Evolutionary conservation across 257 asterid species (phyloP), one percentile per base, ranked within the genome.

Genomic region (Cruciata laevipes): DNA sequence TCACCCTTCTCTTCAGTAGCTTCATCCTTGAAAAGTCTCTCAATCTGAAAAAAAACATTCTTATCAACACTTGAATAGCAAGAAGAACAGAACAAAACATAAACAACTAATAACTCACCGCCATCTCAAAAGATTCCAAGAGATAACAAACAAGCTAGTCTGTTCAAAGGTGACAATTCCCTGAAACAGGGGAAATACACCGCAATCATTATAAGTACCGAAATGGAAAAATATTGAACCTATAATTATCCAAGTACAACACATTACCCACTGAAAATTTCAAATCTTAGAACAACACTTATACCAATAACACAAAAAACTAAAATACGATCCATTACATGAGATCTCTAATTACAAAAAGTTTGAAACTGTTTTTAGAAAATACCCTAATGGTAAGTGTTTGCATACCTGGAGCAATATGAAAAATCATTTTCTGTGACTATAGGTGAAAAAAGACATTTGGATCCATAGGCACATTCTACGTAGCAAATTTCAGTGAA

Each of bases 1-100:
- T 90, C 97, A 25, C 97, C 96, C 95, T 90, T 90, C 71, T 90
- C 97, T 75, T 90, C 97, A 9, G 88, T 90, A 38, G 97, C 96
- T 78, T 90, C 97, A 88, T 90, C 89, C 76, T 90, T 90, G 25
- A 90, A 74, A 69, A 90, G 87, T 24, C 25, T 88, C 16, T 83
- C 96, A 56, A 74, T 79, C 97, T 86, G 57, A 52, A 32, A 55
- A 32, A 56, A 57, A 56, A 23, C 7, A 16, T 27, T 13, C 3
- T 40, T 16, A 11, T 25, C 10, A 53, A 58, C 18, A 57, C 56
- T 55, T 64, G 2, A n/a, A 6, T 14, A 56, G 40, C 8, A 31
- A 16, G 17, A 65, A 30, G 33, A 6, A 10, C 6, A 2, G 27
- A 33, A 23, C 3, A 33, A 18, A 5, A 35, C 30, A 17, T n/a